Conservation (phyloP, 2,329 filamentous ascomycete species). For the Penicillium paneum region DNA sequence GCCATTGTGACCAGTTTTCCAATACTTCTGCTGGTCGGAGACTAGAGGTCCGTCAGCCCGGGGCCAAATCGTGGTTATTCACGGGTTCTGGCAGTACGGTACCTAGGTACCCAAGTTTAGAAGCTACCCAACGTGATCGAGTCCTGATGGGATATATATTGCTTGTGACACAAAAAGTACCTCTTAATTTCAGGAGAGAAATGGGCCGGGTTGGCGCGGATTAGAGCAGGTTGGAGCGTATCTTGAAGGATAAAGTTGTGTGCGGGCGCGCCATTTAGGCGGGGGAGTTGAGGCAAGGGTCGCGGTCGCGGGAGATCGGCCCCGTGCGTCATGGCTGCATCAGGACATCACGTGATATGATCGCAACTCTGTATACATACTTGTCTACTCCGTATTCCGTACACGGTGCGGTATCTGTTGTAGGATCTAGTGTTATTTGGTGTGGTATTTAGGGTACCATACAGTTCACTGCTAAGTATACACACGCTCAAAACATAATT, state of each 20-base stretch:
- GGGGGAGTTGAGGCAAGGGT: slow-evolving; percentile 19
- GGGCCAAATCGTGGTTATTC: slow-evolving; percentile 14
- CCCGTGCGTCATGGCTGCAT: slow-evolving; percentile 34
- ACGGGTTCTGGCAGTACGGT: slow-evolving; percentile 15
- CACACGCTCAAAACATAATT: slow-evolving; percentile 4
- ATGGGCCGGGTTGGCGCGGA: neutral
- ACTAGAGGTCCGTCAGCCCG: slow-evolving; percentile 6
- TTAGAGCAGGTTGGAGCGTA: neutral
- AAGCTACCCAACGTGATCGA: slow-evolving; percentile 14
- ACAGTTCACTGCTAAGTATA: neutral
- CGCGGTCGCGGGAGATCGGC: slow-evolving; percentile 30
- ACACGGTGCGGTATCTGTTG: too few relatives aligned
- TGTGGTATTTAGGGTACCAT: neutral
- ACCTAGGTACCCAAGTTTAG: slow-evolving; percentile 10
- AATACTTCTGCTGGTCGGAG: neutral
- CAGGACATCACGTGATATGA: slow-evolving; percentile 25
- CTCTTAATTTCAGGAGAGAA: neutral
- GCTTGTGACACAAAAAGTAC: neutral
- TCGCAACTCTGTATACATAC: neutral
- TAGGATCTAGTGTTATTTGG: neutral
- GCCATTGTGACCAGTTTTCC: slow-evolving; percentile 21
- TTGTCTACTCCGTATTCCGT: too few relatives aligned
- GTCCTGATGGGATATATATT: neutral
- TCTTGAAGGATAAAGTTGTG: slow-evolving; percentile 1
- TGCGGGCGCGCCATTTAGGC: slow-evolving; percentile 12